Conservation (phyloP, 495 filamentous ascomycete genomes). For the Cenococcum geophilum region DNA sequence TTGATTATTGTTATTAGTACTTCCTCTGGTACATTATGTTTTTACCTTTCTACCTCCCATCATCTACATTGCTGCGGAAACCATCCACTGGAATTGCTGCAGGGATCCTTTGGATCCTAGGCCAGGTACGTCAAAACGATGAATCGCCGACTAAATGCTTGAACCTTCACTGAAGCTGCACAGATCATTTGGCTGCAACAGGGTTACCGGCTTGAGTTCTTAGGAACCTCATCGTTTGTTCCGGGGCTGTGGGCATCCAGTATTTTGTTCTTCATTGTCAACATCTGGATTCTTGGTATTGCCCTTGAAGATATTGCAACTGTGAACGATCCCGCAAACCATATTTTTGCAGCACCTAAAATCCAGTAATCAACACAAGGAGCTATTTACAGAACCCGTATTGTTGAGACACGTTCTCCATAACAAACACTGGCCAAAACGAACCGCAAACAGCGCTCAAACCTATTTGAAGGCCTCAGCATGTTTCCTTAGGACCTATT, state of each 20-base stretch:
- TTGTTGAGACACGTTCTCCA: too few species aligned
- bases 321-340: neutral
- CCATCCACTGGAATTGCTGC: slow-evolving; percentile 57
- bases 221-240: slow-evolving; percentile 77
- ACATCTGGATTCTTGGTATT: slow-evolving; percentile 78
- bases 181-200: slow-evolving; percentile 84
- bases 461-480: too few species aligned
- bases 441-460: too few species aligned
- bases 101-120: slow-evolving; percentile 62
- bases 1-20: slow-evolving; percentile 54
- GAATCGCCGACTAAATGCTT: neutral
- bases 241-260: slow-evolving; percentile 73
- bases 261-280: slow-evolving; percentile 74
- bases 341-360: neutral
- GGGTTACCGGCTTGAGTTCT: slow-evolving; percentile 80
- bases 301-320: slow-evolving; percentile 45
- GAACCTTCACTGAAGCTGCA: slow-evolving; percentile 7
- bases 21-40: slow-evolving; percentile 97
- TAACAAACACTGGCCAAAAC: too few species aligned
- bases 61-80: slow-evolving; percentile 59
- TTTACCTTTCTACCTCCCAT: slow-evolving; percentile 82
- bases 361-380: too few species aligned
- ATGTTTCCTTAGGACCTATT: too few species aligned
- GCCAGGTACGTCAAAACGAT: slow-evolving; percentile 46
- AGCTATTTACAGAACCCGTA: too few species aligned